phyloP scores from a whole-genome alignment of 805 yeast genomes.

The Metschnikowia lochheadii region DNA sequence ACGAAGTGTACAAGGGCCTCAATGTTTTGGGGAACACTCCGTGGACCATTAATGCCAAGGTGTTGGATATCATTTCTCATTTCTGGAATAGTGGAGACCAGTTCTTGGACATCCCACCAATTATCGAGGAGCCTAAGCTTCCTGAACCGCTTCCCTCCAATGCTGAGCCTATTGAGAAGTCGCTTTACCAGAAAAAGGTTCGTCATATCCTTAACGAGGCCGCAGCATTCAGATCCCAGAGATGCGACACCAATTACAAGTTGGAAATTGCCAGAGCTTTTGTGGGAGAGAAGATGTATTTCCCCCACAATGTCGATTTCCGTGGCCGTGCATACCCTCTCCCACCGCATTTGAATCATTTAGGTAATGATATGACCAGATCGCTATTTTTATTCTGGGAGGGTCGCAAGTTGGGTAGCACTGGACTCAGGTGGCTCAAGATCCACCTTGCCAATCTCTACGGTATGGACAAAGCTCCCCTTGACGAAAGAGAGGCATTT shows the following conservation, averaged over 20 bases:
- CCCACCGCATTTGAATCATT: conserved; percentile 75
- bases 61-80: conserved; percentile 64
- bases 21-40: conserved; percentile 62
- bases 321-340: conserved; percentile 84
- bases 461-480: conserved; percentile 71
- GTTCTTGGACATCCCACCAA: conserved; percentile 68
- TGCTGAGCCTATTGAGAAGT: conserved; percentile 67
- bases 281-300: conserved; percentile 70
- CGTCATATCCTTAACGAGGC: conserved; percentile 56
- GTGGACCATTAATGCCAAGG: conserved; percentile 82
- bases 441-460: conserved; percentile 69
- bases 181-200: conserved; percentile 63
- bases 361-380: conserved; percentile 76
- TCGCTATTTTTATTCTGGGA: conserved; percentile 72
- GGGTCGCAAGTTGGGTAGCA: conserved; percentile 61
- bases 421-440: conserved; percentile 70
- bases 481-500: conserved; percentile 58
- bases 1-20: conserved; percentile 65
- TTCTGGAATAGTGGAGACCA: conserved; percentile 84
- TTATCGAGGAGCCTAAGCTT: conserved; percentile 40
- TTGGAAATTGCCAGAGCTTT: conserved; percentile 91
- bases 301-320: conserved; percentile 79
- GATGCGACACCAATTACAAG: conserved; percentile 93
- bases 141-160: conserved; percentile 53
- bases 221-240: conserved; percentile 69